Base-by-base conservation (phyloP, 2,329 filamentous ascomycete species). In the Fusarium stilboides region DNA sequence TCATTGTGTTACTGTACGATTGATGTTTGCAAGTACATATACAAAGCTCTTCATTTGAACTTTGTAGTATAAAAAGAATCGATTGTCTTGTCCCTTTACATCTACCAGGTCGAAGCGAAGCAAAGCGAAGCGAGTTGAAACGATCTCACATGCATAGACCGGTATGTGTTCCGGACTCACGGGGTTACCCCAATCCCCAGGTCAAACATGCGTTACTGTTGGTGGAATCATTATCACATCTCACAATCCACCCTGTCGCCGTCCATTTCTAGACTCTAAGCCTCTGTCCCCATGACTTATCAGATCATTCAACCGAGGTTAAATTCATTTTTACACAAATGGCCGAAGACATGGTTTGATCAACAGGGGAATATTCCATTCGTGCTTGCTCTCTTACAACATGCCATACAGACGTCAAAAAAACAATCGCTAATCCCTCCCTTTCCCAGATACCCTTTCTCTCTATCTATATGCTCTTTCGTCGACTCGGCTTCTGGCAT, bases 181-280 rank as follows among this genome's bases (percentile, higher is more conserved):
- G 2, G 50, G 59, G 61, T 44, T 64, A 63, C 36, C 49, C 58
- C 57, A 39, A 44, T n/a, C 42, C 51, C 50, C 43, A n/a, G 20
- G 34, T 55, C 19, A n/a, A 42, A 46, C 43, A 43, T 42, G 39
- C 13, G 43, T 64, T 37, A 44, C 58, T 51, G 61, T 64, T 64
- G 51, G 61, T 64, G 61, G 59, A 64, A 64, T 51, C 61, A 64
- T 51, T n/a, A 13, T 31, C 28, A 34, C 39, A 19, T 52, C 46
- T 54, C 57, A 31, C 34, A 56, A 28, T 56, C 2, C 26, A 15
- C 36, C 13, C 14, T 28, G 28, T 31, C 17, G 14, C 13, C n/a
- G 31, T 14, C n/a, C 17, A 58, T 42, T 31, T 64, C 59, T 22
- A 64, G 43, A 36, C 59, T 20, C 3, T 9, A 14, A 24, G 28